phyloP scores from a whole-genome alignment of 2,329 filamentous ascomycete genomes.

The Clarireedia hainanense region DNA sequence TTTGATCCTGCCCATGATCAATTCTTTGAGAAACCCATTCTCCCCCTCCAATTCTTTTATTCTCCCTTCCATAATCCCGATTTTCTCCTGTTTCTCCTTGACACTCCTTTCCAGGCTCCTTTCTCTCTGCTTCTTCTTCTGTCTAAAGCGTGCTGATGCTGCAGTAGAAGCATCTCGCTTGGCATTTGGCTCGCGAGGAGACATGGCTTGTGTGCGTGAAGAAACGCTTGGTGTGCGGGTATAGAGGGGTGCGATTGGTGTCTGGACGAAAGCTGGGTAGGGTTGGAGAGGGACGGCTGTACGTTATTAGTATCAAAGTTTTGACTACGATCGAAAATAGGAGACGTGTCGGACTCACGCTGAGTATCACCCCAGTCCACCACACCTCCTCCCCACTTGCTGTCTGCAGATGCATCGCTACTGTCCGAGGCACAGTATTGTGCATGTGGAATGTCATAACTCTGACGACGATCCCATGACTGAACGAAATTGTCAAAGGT shows the following conservation, averaged over 20 bases:
- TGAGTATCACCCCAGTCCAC: conserved; percentile 4
- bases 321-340: not conserved
- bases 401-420: not conserved
- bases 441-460: not conserved
- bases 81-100: conserved; percentile 74
- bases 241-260: not conserved
- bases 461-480: not conserved
- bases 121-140: conserved; percentile 94
- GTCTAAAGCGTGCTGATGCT: conserved; percentile 77
- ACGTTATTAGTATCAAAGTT: too few relatives aligned
- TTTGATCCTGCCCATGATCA: conserved; percentile 56
- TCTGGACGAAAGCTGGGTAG: conserved; percentile 1
- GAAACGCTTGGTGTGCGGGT: not conserved
- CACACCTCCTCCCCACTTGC: conserved; percentile 4
- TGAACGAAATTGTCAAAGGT: not conserved
- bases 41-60: conserved; percentile 70
- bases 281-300: not conserved
- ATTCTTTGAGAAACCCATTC: conserved; percentile 71
- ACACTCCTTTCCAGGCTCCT: conserved; percentile 71
- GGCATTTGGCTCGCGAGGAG: conserved; percentile 10
- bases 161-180: conserved; percentile 84
- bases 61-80: conserved; percentile 60
- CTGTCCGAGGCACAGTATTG: conserved; percentile 8
- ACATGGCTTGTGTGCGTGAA: conserved; percentile 3
- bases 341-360: not conserved